phyloP scores from a whole-genome alignment of 768 basidiomycete genomes.

The Cubamyces lactineus region DNA sequence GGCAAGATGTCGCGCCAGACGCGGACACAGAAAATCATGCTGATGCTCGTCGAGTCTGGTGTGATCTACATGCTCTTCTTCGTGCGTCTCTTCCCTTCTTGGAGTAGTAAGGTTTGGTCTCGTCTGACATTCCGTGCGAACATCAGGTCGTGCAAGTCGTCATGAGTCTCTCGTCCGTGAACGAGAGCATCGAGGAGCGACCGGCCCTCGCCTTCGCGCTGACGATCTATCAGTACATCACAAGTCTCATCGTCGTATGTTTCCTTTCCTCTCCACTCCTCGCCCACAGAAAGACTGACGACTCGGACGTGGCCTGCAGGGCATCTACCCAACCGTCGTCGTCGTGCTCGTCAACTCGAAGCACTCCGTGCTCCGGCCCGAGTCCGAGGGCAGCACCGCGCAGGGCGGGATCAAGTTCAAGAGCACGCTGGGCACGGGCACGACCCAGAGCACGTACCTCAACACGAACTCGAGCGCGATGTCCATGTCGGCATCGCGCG shows the following conservation, averaged over 20 bases:
- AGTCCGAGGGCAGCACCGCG: neutral
- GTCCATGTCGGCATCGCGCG: neutral
- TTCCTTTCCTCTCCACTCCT: no score
- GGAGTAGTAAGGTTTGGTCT: no score
- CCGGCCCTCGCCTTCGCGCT: slow-evolving; percentile 22
- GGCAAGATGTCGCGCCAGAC: slow-evolving; percentile 12
- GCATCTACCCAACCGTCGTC: slow-evolving; percentile 29
- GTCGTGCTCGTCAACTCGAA: slow-evolving; percentile 29
- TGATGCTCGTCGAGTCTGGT: slow-evolving; percentile 31
- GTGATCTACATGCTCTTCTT: slow-evolving; percentile 32
- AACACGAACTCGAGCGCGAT: neutral
- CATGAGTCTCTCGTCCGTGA: slow-evolving; percentile 9
- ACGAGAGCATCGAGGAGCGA: slow-evolving; percentile 10
- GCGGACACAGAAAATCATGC: slow-evolving; percentile 22
- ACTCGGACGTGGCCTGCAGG: slow-evolving; percentile 8
- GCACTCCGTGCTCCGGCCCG: slow-evolving; percentile 1
- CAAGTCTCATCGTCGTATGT: slow-evolving; percentile 30
- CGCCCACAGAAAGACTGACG: no score
- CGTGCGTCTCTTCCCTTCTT: slow-evolving; percentile 15
- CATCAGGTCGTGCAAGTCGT: slow-evolving; percentile 9
- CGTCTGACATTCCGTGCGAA: no score
- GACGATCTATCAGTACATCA: slow-evolving; percentile 21
- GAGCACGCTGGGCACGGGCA: neutral
- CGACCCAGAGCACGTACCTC: neutral
- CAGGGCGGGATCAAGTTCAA: neutral